These are phyloP conservation scores for Kwoniella mangroviensis DNA, from an alignment of 768 basidiomycete species.

Conservation along the genomic window DNA sequence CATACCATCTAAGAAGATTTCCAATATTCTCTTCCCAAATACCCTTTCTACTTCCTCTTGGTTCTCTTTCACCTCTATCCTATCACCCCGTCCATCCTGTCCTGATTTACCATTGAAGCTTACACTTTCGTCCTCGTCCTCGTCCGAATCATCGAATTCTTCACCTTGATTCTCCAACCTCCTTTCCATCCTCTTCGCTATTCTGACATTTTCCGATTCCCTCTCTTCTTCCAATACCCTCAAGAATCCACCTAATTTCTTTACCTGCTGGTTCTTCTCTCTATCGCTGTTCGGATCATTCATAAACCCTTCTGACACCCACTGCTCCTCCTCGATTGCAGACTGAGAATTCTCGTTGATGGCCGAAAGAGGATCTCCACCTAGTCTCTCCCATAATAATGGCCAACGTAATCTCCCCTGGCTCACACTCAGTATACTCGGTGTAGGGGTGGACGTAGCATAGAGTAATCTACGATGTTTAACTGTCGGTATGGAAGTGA, in stretches of 20 bases:
- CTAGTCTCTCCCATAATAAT: slow-evolving; percentile 52
- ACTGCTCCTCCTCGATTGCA: slow-evolving; percentile 34
- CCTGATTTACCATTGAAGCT: neutral
- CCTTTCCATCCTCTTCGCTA: slow-evolving; percentile 53
- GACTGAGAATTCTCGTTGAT: slow-evolving; percentile 19
- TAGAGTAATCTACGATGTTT: slow-evolving; percentile 52
- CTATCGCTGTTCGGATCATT: slow-evolving; percentile 1
- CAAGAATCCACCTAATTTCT: slow-evolving; percentile 60
- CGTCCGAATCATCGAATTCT: slow-evolving; percentile 72
- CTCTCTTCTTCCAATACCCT: slow-evolving; percentile 67
- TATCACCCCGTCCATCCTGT: slow-evolving; percentile 22
- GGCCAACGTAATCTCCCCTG: slow-evolving; percentile 48
- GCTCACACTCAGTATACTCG: slow-evolving; percentile 18
- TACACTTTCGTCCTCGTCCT: slow-evolving; percentile 30
- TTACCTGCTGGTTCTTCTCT: slow-evolving; percentile 41
- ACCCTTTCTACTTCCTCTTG: slow-evolving; percentile 42
- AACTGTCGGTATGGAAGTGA: slow-evolving; percentile 42
- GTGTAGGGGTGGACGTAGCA: slow-evolving; percentile 25
- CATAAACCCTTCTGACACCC: slow-evolving; percentile 38
- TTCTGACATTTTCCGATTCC: slow-evolving; percentile 61
- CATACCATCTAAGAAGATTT: slow-evolving; percentile 55
- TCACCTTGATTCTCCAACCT: slow-evolving; percentile 71
- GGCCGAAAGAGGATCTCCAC: slow-evolving; percentile 35
- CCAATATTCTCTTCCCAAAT: slow-evolving; percentile 51
- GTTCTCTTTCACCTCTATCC: slow-evolving; percentile 26